Percentiles rank a stretch among this genome's conserved stretches.
These are phyloP conservation scores for Hanseniaspora guilliermondii DNA, from an alignment of 805 yeast genomes.

Conservation along the genomic window DNA sequence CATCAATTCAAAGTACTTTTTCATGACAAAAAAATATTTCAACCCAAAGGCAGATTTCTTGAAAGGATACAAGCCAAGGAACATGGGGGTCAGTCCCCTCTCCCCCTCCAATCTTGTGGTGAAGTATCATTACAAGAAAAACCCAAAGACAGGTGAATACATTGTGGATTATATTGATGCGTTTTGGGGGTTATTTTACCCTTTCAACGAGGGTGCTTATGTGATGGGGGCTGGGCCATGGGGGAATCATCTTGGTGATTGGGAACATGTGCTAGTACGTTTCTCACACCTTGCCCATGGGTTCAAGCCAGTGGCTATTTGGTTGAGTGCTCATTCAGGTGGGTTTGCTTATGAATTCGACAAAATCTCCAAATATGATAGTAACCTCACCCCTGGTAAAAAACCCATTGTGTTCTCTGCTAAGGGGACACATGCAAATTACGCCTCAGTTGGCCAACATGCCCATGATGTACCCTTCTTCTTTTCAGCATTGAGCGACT, in stretches of 20 bases:
- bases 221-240: constrained; percentile 97
- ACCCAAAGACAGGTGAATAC: constrained; percentile 40
- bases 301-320: constrained; percentile 68
- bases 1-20: neutral
- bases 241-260: constrained; percentile 94
- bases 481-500: constrained; percentile 77
- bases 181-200: constrained; percentile 90
- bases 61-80: neutral
- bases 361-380: constrained; percentile 46
- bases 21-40: constrained; percentile 3
- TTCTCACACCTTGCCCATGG: constrained; percentile 38
- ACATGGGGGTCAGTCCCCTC: constrained; percentile 2
- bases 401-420: constrained; percentile 81
- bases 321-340: constrained; percentile 99
- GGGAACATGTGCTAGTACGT: constrained; percentile 90
- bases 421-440: constrained; percentile 94
- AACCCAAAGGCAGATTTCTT: neutral
- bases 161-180: constrained; percentile 48
- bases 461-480: constrained; percentile 76
- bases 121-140: neutral
- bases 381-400: constrained; percentile 16
- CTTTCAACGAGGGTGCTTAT: constrained; percentile 88
- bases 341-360: constrained; percentile 77
- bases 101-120: constrained; percentile 1
- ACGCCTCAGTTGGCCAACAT: constrained; percentile 91